A percentile compares a stretch with the other conserved stretches of the same genome.
These are phyloP conservation scores for Pascua sp. DNA, from an alignment of 1,284 basidiomycete genomes.

Conservation along the genomic window DNA sequence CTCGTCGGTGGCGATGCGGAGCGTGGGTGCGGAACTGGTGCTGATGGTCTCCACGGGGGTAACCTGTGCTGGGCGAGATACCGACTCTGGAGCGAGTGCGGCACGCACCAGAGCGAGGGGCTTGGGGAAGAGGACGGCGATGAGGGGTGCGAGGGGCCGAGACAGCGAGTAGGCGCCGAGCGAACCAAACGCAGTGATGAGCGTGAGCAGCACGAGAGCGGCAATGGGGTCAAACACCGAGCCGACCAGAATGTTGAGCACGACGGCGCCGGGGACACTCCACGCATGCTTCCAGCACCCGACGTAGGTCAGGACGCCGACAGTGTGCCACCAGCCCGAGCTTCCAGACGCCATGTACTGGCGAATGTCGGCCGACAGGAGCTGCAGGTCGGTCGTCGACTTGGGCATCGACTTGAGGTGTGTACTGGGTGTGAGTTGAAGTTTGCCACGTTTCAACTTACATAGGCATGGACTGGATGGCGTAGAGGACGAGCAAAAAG, in stretches of 20 bases:
- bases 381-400: conserved; percentile 48
- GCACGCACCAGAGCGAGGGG: conserved; percentile 65
- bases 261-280: conserved; percentile 85
- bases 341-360: conserved; percentile 45
- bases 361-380: conserved; percentile 47
- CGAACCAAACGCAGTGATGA: conserved; percentile 81
- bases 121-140: conserved; percentile 73
- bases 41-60: conserved; percentile 38
- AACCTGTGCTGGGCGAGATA: conserved; percentile 15
- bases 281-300: conserved; percentile 92
- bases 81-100: conserved; percentile 37
- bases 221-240: conserved; percentile 74
- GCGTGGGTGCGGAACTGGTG: conserved; percentile 23
- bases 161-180: conserved; percentile 71
- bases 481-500: conserved; percentile 37
- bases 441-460: conserved; percentile 29
- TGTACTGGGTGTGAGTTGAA: conserved; percentile 24
- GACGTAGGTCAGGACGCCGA: conserved; percentile 76
- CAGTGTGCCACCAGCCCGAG: conserved; percentile 48
- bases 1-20: background rate
- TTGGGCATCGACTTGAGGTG: conserved; percentile 46
- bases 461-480: conserved; percentile 47
- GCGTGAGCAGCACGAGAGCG: conserved; percentile 71
- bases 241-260: conserved; percentile 88
- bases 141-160: conserved; percentile 75